Evolutionary conservation across 2,329 filamentous ascomycete genomes (phyloP).

Genomic region (Epichloe uncinata): DNA sequence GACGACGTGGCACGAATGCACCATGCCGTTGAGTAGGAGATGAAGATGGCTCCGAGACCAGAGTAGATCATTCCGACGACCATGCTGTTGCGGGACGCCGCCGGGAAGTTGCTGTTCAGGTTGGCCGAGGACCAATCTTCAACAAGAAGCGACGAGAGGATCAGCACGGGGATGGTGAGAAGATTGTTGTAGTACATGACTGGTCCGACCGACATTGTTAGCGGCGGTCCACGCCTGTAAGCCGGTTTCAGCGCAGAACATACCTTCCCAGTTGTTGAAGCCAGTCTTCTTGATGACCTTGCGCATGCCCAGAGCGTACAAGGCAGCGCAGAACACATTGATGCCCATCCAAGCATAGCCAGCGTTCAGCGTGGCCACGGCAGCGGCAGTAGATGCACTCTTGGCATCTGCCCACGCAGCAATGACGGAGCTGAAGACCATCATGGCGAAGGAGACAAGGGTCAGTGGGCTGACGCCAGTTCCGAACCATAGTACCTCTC

Average conservation of each 20-base stretch:
- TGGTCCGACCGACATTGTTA: conserved; percentile 28
- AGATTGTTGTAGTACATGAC: conserved; percentile 99
- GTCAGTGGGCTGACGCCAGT: conserved; percentile 82
- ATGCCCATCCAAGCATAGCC: conserved; percentile 97
- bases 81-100: conserved; percentile 62
- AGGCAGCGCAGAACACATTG: conserved; percentile 89
- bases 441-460: conserved; percentile 86
- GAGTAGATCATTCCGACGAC: conserved; percentile 88
- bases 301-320: conserved; percentile 84
- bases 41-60: conserved; percentile 85
- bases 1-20: conserved; percentile 95
- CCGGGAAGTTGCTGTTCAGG: conserved; percentile 75
- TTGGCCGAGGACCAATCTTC: conserved; percentile 91
- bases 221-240: not conserved
- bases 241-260: conserved; percentile 13
- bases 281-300: conserved; percentile 99
- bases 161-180: conserved; percentile 82
- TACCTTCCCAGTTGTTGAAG: conserved; percentile 99
- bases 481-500: conserved; percentile 96
- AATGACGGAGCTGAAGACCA: conserved; percentile 89
- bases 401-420: conserved; percentile 94
- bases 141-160: conserved; percentile 65
- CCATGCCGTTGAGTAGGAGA: conserved; percentile 98
- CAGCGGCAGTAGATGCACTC: conserved; percentile 44
- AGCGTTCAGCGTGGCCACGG: conserved; percentile 80